Percentiles rank a stretch among this genome's conserved stretches.
Evolutionary conservation across 176 grass and related monocot species (phyloP).

Genomic region (Elymus sibiricus): DNA sequence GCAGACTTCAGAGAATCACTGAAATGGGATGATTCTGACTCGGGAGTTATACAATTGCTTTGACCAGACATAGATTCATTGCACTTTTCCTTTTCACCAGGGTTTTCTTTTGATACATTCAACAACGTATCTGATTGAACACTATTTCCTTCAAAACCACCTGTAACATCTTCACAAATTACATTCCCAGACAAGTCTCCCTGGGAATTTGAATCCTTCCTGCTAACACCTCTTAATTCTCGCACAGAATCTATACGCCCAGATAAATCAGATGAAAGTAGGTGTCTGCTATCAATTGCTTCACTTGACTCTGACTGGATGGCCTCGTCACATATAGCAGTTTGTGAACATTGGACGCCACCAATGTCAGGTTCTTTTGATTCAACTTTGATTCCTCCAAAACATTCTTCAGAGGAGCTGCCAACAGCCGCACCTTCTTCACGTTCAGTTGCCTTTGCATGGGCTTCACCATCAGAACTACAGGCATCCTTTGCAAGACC

Average conservation of each 20-base stretch:
- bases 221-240: slow-evolving; percentile 17
- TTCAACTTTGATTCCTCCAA: slow-evolving; percentile 3
- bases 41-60: slow-evolving; percentile 2
- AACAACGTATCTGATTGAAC: slow-evolving; percentile 6
- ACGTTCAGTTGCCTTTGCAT: slow-evolving; percentile 8
- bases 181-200: slow-evolving; percentile 11
- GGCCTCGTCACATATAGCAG: neutral
- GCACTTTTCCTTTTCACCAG: slow-evolving; percentile 28
- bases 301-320: slow-evolving; percentile 29
- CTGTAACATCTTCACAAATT: slow-evolving; percentile 19
- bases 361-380: slow-evolving; percentile 13
- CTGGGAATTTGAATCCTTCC: neutral
- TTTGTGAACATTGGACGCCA: slow-evolving; percentile 9
- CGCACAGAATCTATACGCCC: slow-evolving; percentile 5
- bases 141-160: slow-evolving; percentile 15
- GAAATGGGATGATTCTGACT: slow-evolving; percentile 26
- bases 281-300: slow-evolving; percentile 15
- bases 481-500: slow-evolving; percentile 16
- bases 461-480: slow-evolving; percentile 21
- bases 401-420: slow-evolving; percentile 20
- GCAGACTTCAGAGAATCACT: slow-evolving; percentile 30
- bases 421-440: neutral
- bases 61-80: slow-evolving; percentile 7
- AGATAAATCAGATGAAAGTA: slow-evolving; percentile 19
- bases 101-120: slow-evolving; percentile 9